These are phyloP conservation scores for Naganishia liquefaciens DNA, from an alignment of 1,284 basidiomycete species.

Conservation along the genomic window DNA sequence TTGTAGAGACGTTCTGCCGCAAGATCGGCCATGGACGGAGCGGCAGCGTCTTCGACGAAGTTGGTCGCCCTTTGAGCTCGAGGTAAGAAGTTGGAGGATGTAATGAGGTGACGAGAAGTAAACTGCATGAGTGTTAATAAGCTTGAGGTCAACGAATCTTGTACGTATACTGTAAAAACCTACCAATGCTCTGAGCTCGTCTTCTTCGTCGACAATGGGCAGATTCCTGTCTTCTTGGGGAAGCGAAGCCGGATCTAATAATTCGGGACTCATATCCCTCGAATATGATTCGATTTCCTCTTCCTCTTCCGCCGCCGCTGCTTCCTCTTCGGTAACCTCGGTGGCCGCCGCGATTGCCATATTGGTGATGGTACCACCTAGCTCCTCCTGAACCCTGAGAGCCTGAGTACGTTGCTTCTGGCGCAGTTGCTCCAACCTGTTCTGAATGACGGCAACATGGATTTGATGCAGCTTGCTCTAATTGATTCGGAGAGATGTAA, in stretches of 20 bases:
- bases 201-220: slow-evolving; percentile 69
- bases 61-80: slow-evolving; percentile 59
- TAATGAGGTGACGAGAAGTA: slow-evolving; percentile 71
- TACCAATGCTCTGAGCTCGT: slow-evolving; percentile 69
- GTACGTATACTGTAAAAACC: slow-evolving; percentile 45
- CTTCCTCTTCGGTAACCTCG: slow-evolving; percentile 51
- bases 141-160: slow-evolving; percentile 19
- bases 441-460: slow-evolving; percentile 93
- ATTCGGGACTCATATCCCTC: slow-evolving; percentile 75
- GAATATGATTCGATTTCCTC: slow-evolving; percentile 68
- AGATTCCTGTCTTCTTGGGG: slow-evolving; percentile 74
- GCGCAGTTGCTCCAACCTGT: slow-evolving; percentile 90
- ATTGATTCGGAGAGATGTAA: background rate
- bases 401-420: slow-evolving; percentile 95
- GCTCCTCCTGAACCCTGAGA: slow-evolving; percentile 83
- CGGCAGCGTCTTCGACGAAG: slow-evolving; percentile 57
- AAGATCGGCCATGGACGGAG: slow-evolving; percentile 71
- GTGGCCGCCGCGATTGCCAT: slow-evolving; percentile 50
- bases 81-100: slow-evolving; percentile 79
- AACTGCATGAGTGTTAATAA: slow-evolving; percentile 58
- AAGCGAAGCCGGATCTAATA: slow-evolving; percentile 70
- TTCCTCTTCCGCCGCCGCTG: slow-evolving; percentile 56
- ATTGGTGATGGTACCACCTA: slow-evolving; percentile 74
- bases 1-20: slow-evolving; percentile 81
- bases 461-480: slow-evolving; percentile 86